Conservation (phyloP, 371 early-diverging fungal genomes). For the Mucor piriformis region DNA sequence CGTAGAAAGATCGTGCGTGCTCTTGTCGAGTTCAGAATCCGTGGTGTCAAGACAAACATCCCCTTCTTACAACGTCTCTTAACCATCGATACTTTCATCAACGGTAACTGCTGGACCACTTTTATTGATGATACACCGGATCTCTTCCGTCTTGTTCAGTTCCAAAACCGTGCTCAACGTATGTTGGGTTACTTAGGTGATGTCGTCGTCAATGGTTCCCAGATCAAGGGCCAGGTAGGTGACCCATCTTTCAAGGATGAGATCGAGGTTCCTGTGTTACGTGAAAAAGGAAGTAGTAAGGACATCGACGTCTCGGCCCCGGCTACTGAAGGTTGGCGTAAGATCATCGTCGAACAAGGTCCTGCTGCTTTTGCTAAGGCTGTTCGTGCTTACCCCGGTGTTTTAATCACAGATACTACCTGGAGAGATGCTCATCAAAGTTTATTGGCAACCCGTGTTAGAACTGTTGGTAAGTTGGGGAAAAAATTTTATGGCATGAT, state of each 20-base stretch:
- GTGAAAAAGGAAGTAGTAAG: constrained; percentile 41
- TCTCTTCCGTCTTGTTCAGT: constrained; percentile 74
- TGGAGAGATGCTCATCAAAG: constrained; percentile 97
- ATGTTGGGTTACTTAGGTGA: constrained; percentile 89
- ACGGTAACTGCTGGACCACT: constrained; percentile 91
- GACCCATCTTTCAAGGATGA: constrained; percentile 64
- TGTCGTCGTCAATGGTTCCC: constrained; percentile 89
- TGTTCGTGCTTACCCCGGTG: constrained; percentile 83
- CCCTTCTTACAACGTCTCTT: constrained; percentile 88
- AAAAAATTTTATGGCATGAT: background rate
- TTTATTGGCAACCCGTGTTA: constrained; percentile 91
- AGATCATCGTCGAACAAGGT: constrained; percentile 82
- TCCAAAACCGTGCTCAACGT: constrained; percentile 87
- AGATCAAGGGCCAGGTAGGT: constrained; percentile 86
- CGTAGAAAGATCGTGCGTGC: constrained; percentile 88
- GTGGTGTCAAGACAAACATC: constrained; percentile 97
- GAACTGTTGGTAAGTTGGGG: constrained; percentile 72
- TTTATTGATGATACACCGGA: constrained; percentile 95
- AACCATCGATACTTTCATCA: constrained; percentile 76
- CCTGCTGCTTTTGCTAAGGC: constrained; percentile 90
- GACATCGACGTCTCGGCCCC: constrained; percentile 58
- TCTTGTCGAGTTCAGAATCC: constrained; percentile 91
- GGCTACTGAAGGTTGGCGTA: constrained; percentile 84
- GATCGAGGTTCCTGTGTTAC: constrained; percentile 62
- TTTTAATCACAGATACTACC: constrained; percentile 91